Base-by-base conservation (phyloP, 352 stramenopile species). In the Globisporangium canariense region DNA sequence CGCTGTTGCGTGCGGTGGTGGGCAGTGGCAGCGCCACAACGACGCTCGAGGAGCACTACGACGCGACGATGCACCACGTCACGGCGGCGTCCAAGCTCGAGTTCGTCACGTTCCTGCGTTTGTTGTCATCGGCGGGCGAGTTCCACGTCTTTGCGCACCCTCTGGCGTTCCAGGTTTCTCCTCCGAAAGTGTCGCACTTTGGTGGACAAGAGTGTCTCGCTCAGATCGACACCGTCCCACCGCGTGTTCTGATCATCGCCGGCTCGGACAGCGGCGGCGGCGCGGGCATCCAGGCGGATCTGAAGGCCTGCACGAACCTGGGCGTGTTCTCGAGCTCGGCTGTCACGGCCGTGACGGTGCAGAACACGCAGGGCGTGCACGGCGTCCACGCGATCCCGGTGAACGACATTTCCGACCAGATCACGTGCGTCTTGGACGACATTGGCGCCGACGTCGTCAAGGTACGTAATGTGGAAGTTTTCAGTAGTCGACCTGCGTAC, bases 241-340 rank as follows among this genome's bases (percentile, higher is more conserved):
- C 75, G 25, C 76, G 77, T 9, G 88, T 97, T 25, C 91, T 97
- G 53, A 97, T 89, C 28, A 97, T 98, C 63, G 95, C 95, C 7
- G 95, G 95, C 52, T 97, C 84, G 2, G 95, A 98, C 74, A 97
- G 88, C 13, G 93, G 93, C 18, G 95, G 76, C 3, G 76, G 76
- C 2, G 95, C 95, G 4, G 95, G 95, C 36, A 93, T 98, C 57
- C 93, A 98, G 74, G 95, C 95, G 14, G 95, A 98, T 65, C 70
- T 98, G 64, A 95, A 97, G 67, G 76, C 93, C 13, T 97, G 97
- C 51, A 91, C 92, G 34, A 78, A 82, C 34, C 81, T 98, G 45
- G 90, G 89, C 16, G 77, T 78, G 41, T 92, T 81, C 78, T 83
- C 66, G 68, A 94, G 77, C 74, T 96, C 82, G 10, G 93, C 91